These are phyloP conservation scores for Stagonosporopsis vannaccii DNA, from an alignment of 2,329 filamentous ascomycete species.

Conservation along the genomic window DNA sequence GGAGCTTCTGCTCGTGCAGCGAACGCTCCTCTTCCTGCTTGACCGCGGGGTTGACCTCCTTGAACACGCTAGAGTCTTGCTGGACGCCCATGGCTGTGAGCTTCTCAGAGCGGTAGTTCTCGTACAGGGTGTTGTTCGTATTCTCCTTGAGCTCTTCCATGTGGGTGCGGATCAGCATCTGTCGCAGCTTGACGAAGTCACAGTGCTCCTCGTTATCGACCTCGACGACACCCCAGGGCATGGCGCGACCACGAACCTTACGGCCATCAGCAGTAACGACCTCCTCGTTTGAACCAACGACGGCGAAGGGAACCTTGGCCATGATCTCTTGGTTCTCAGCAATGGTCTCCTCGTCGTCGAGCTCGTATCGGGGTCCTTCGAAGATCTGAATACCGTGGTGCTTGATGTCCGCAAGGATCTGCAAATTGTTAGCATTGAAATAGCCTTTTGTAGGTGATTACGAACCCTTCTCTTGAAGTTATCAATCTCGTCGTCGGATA, in stretches of 20 bases:
- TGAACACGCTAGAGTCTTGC: conserved; percentile 99
- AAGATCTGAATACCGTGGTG: conserved; percentile 99
- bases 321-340: conserved; percentile 99
- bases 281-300: conserved; percentile 96
- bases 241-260: conserved; percentile 93
- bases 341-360: conserved; percentile 99
- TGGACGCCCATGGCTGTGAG: conserved; percentile 98
- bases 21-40: conserved; percentile 99
- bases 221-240: conserved; percentile 98
- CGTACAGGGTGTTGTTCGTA: conserved; percentile 98
- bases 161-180: conserved; percentile 99
- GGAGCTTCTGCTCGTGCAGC: conserved; percentile 98
- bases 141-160: conserved; percentile 99
- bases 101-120: conserved; percentile 99
- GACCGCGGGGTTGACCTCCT: conserved; percentile 99
- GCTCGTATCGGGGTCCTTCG: conserved; percentile 96
- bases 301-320: conserved; percentile 98
- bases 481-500: conserved; percentile 94
- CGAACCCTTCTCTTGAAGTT: conserved; percentile 96
- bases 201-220: conserved; percentile 99
- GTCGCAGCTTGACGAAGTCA: conserved; percentile 98
- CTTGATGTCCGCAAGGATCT: conserved; percentile 97
- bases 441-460: conserved; percentile 25
- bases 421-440: conserved; percentile 23
- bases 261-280: conserved; percentile 90